Conservation (phyloP, 1,284 basidiomycete genomes). For the Rhodotorula sp. region DNA sequence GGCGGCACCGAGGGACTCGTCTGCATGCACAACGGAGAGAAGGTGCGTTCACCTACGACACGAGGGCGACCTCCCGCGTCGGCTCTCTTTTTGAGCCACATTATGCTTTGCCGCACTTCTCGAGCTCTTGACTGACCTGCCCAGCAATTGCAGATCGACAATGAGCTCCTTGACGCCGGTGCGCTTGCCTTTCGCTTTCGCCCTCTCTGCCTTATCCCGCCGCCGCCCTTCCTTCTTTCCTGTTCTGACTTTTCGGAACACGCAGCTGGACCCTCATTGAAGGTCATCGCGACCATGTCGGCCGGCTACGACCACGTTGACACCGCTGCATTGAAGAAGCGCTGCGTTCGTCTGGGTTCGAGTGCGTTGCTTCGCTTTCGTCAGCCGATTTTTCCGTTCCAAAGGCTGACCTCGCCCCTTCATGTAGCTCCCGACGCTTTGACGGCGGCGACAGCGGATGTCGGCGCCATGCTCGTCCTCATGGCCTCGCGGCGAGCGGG, state of each 20-base stretch:
- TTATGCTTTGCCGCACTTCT: background rate
- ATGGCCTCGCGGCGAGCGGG: slow-evolving; percentile 83
- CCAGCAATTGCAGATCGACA: slow-evolving; percentile 60
- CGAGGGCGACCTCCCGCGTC: too few relatives aligned
- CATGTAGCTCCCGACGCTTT: slow-evolving; percentile 35
- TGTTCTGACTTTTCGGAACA: background rate
- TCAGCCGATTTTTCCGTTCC: background rate
- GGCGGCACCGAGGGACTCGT: slow-evolving; percentile 65
- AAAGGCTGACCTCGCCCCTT: background rate
- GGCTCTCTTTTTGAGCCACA: too few relatives aligned
- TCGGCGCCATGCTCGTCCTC: slow-evolving; percentile 80
- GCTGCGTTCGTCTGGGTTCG: slow-evolving; percentile 76
- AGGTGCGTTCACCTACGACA: slow-evolving; percentile 50
- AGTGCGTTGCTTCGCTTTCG: slow-evolving; percentile 57
- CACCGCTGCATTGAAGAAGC: slow-evolving; percentile 62
- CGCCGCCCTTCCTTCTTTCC: background rate
- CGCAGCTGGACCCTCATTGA: slow-evolving; percentile 68
- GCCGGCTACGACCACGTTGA: slow-evolving; percentile 72
- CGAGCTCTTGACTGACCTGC: background rate
- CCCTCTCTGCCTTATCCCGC: too few relatives aligned
- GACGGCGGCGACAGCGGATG: slow-evolving; percentile 69
- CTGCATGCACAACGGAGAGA: slow-evolving; percentile 67
- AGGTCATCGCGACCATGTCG: slow-evolving; percentile 79
- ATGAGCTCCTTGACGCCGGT: slow-evolving; percentile 71
- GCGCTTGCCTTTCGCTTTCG: slow-evolving; percentile 14